Base-by-base conservation (phyloP, 1,284 basidiomycete genomes). In the Apiotrichum sp. region DNA sequence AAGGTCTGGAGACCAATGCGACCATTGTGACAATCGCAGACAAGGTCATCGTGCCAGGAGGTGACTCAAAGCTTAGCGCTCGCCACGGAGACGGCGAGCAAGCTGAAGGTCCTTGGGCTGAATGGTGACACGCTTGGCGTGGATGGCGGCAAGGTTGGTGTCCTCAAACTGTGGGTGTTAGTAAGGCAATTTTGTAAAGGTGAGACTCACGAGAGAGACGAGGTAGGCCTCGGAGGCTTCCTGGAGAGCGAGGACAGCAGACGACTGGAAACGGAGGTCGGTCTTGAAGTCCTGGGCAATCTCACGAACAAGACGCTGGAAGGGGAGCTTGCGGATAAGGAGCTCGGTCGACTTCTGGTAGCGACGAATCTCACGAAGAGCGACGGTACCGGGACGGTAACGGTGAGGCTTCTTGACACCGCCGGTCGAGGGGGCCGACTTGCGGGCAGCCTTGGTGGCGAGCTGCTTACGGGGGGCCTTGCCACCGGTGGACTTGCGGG, bases 401-500 rank as follows among this genome's bases (percentile, higher is more conserved):
- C 91, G 86, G 82, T 93, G 90, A 62, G 89, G 89, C 84, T 92
- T 93, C 88, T 93, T 92, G 65, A 92, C 92, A 83, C 93, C 92
- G 80, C 91, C 90, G 66, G 90, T 87, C 56, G 87, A 83, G 61
- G 87, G 83, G 44, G 81, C 79, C 42, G 80, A 82, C 80, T 66
- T 62, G 55, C 55, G 54, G 39, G 54, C 55, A 52, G 88, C 88
- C 82, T 93, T 93, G 79, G 90, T 89, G 47, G 85, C 80, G 89
- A 88, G 75, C 66, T 80, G 79, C 75, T 80, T 80, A 58, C 78
- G 72, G 53, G 78, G 78, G n/a, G 78, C 79, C 70, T 80, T 79
- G 62, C 77, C 77, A 70, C 82, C 81, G 63, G 81, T 83, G 45
- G 81, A 82, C 74, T 83, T 83, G 62, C 83, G 81, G 56, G 82